Evolutionary conservation across 75 land plant species (phyloP), one percentile per base, ranked within the genome.

Genomic region (Adiantum capillusveneris): DNA sequence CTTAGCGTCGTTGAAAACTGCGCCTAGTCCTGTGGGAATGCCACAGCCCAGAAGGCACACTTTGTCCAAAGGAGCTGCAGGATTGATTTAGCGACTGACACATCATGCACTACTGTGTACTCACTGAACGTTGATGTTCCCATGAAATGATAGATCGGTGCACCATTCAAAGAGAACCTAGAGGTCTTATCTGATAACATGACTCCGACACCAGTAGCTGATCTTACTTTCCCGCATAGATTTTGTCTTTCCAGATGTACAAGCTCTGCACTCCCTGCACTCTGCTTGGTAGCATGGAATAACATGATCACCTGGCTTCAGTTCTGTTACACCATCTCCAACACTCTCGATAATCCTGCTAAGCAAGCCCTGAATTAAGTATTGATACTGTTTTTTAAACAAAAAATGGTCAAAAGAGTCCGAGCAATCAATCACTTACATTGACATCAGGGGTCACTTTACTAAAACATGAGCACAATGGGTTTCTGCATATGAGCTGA

Each of bases 1-100:
- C 34, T 89, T 79, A 7, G 91, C 87, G 25, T 74, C 68, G 45
- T 89, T 89, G 77, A 77, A 80, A 16, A 79, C 91, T 6, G 87
- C 91, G 59, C 95, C 95, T 31, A 89, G 56, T 0, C 95, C 90
- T 57, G 74, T 71, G 1, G 74, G 74, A 48, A 71, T 71, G 16
- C 74, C 74, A 59, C 74, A 71, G 44, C 74, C 74, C 7, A 71
- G 48, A 18, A 71, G 48, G 56, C 74, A 71, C 29, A 71, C 69
- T 59, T 71, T 71, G 45, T 71, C 74, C 46, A 65, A 51, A 25
- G 74, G 74, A 50, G 74, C 74, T 48, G 29, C 71, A 30, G 74
- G 74, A 18, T 65, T 65, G 9, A 71, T 67, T 56, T 71, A 20
- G 74, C 74, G 24, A 71, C 70, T 24, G 74, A 71, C 27, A 71